A percentile compares a stretch with the other conserved stretches of the same genome.
phyloP scores from a whole-genome alignment of 345 rosid species.

The Acer negundo region DNA sequence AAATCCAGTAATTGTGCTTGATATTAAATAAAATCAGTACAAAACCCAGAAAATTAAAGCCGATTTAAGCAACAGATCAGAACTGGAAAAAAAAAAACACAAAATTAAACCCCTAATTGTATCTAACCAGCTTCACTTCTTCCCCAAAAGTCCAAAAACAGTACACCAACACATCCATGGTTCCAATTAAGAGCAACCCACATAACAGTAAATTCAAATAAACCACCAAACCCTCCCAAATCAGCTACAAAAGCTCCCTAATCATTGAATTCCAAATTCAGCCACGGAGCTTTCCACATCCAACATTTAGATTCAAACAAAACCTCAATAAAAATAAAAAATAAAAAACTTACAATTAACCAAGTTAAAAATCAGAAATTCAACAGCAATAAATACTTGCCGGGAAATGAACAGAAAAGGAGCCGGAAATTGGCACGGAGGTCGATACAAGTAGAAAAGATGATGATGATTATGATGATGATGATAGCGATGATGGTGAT shows the following conservation, averaged over 20 bases:
- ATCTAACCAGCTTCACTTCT: conserved; percentile 66
- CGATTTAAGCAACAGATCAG: conserved; percentile 42
- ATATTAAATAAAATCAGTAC: conserved; percentile 9
- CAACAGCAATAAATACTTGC: conserved; percentile 22
- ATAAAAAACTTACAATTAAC: no score
- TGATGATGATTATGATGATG: conserved; percentile 9
- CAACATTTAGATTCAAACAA: conserved; percentile 8
- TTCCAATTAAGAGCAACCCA: conserved; percentile 66
- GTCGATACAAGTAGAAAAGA: conserved; percentile 17
- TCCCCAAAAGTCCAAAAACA: conserved; percentile 74
- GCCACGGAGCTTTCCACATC: conserved; percentile 13
- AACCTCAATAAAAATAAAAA: background rate
- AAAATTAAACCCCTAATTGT: conserved; percentile 15
- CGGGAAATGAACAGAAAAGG: conserved; percentile 1
- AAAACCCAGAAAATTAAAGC: conserved; percentile 14
- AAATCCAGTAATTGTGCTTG: conserved; percentile 23
- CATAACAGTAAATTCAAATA: conserved; percentile 38
- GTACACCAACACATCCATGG: conserved; percentile 60
- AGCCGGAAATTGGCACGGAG: conserved; percentile 25
- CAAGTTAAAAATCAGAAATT: background rate
- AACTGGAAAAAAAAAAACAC: conserved; percentile 25
- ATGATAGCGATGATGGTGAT: conserved; percentile 28
- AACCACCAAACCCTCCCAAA: conserved; percentile 12
- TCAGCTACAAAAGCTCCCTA: conserved; percentile 19
- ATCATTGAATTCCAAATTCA: conserved; percentile 11